phyloP scores from a whole-genome alignment of 2,329 filamentous ascomycete species.

The Plectosphaerella plurivora region DNA sequence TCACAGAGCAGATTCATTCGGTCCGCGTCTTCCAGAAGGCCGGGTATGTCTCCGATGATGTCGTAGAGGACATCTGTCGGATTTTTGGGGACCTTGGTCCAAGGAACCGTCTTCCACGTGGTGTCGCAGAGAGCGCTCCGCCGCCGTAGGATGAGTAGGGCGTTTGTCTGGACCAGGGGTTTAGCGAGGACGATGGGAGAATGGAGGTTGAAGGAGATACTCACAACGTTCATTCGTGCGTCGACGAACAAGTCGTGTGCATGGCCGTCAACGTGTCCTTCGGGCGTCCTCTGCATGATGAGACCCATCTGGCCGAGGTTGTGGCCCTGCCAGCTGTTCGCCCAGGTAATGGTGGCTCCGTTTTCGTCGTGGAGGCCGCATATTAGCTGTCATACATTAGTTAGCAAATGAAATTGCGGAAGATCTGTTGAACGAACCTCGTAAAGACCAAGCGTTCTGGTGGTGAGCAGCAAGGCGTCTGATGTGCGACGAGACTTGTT shows the following conservation, averaged over 20 bases:
- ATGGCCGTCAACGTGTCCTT: slow-evolving; percentile 6
- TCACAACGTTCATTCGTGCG: slow-evolving; percentile 15
- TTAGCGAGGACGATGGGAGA: neutral
- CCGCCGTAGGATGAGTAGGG: slow-evolving; percentile 11
- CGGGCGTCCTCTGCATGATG: slow-evolving; percentile 5
- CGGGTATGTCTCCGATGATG: slow-evolving; percentile 22
- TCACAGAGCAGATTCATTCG: slow-evolving; percentile 11
- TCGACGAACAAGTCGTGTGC: slow-evolving; percentile 16
- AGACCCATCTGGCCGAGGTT: slow-evolving; percentile 10
- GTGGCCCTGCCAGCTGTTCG: slow-evolving; percentile 13
- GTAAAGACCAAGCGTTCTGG: slow-evolving; percentile 11
- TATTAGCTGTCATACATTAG: neutral
- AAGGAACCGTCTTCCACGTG: slow-evolving; percentile 26
- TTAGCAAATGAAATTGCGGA: neutral
- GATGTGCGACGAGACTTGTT: slow-evolving; percentile 6
- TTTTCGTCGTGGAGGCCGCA: neutral
- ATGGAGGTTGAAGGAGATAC: neutral
- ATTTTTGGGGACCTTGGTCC: slow-evolving; percentile 20
- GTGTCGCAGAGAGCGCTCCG: slow-evolving; percentile 19
- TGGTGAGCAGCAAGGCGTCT: slow-evolving; percentile 7
- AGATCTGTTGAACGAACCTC: slow-evolving; percentile 10
- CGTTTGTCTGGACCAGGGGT: slow-evolving; percentile 1
- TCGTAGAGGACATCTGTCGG: slow-evolving; percentile 23
- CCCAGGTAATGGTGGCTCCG: neutral
- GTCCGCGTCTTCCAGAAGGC: slow-evolving; percentile 20